These are phyloP conservation scores for Neurospora sp. DNA, from an alignment of 495 filamentous ascomycete species.

Conservation along the genomic window DNA sequence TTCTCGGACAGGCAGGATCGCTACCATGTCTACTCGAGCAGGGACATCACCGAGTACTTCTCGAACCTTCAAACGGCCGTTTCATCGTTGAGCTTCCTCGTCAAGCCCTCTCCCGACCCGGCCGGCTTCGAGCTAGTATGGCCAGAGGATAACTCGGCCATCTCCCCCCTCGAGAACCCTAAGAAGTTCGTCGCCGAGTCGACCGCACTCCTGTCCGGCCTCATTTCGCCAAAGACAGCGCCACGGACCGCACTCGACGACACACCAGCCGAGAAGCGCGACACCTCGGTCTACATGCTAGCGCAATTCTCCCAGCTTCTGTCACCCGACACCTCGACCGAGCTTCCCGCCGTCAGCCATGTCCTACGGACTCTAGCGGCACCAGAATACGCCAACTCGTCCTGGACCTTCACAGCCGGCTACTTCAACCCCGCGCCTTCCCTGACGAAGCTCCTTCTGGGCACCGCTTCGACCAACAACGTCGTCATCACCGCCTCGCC, in stretches of 20 bases:
- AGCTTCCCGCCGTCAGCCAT: conserved; percentile 67
- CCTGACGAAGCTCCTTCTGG: conserved; percentile 67
- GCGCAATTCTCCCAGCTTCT: conserved; percentile 79
- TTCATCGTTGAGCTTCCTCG: conserved; percentile 69
- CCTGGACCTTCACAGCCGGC: conserved; percentile 93
- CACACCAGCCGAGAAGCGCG: conserved; percentile 18
- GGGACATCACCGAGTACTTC: conserved; percentile 74
- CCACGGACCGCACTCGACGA: conserved; percentile 11
- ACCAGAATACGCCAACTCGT: conserved; percentile 51
- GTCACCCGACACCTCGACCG: conserved; percentile 71
- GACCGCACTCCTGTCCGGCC: conserved; percentile 49
- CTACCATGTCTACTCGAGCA: conserved; percentile 83
- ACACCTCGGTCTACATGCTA: conserved; percentile 77
- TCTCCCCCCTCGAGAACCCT: conserved; percentile 60
- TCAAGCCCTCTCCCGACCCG: conserved; percentile 48
- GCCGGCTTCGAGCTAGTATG: conserved; percentile 66
- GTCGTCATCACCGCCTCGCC: conserved; percentile 92
- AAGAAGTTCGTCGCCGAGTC: conserved; percentile 58
- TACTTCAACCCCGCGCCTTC: conserved; percentile 94
- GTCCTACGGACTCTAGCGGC: conserved; percentile 57
- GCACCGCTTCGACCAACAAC: conserved; percentile 53
- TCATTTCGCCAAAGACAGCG: conserved; percentile 41
- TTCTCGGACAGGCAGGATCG: conserved; percentile 93
- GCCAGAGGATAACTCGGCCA: conserved; percentile 64
- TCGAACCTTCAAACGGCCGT: conserved; percentile 64